A percentile compares a stretch with the other conserved stretches of the same genome.
Evolutionary conservation across 1,139 yeast species (phyloP).

Genomic region (Yamadazyma epiphylla): DNA sequence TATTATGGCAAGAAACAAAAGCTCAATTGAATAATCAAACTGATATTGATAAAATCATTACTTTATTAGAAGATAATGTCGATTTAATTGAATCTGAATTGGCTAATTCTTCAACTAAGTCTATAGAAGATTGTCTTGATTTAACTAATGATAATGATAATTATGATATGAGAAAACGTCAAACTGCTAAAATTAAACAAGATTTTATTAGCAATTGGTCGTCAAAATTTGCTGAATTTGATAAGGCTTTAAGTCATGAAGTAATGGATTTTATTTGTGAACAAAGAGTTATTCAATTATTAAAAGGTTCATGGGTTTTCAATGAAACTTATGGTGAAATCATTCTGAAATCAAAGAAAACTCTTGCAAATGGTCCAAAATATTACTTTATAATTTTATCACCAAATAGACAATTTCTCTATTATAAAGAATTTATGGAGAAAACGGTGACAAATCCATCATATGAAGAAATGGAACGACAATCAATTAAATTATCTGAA

Average conservation of each 20-base stretch:
- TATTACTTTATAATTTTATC: conserved; percentile 62
- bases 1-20: conserved; percentile 66
- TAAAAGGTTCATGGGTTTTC: conserved; percentile 84
- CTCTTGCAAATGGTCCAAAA: conserved; percentile 14
- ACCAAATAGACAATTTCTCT: conserved; percentile 63
- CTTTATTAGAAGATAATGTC: conserved; percentile 32
- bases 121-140: conserved; percentile 44
- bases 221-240: conserved; percentile 42
- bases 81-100: conserved; percentile 29
- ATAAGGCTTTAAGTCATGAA: conserved; percentile 50
- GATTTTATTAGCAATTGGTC: conserved; percentile 31
- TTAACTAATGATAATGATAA: conserved; percentile 42
- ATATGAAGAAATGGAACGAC: conserved; percentile 48
- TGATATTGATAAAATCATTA: conserved; percentile 50
- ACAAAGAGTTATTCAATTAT: conserved; percentile 67
- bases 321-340: conserved; percentile 57
- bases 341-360: conserved; percentile 23
- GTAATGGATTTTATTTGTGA: conserved; percentile 75
- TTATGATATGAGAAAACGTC: conserved; percentile 52
- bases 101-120: conserved; percentile 12
- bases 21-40: conserved; percentile 42
- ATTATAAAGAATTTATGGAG: conserved; percentile 56
- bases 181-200: conserved; percentile 43
- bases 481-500: conserved; percentile 27
- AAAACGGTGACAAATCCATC: conserved; percentile 50